phyloP scores from a whole-genome alignment of 2,329 filamentous ascomycete species.

The Arthrobotrys musiformis region DNA sequence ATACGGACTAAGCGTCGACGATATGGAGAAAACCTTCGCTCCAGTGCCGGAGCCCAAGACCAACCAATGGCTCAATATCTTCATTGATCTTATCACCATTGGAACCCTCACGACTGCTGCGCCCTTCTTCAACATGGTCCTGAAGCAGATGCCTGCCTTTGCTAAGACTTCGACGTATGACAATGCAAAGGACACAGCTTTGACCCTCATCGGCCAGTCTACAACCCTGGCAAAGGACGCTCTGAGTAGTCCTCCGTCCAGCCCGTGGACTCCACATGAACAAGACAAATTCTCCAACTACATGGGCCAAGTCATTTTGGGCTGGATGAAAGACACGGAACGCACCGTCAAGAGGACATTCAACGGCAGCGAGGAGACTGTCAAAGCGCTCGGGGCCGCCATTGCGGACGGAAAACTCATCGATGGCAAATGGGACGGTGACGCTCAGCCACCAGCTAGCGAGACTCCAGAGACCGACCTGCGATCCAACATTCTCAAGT shows the following conservation, averaged over 20 bases:
- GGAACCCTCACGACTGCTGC: constrained; percentile 58
- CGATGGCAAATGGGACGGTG: background rate
- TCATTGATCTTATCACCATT: constrained; percentile 61
- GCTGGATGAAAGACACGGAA: constrained; percentile 58
- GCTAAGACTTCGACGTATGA: constrained; percentile 42
- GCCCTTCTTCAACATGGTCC: constrained; percentile 60
- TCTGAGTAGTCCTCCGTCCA: constrained; percentile 23
- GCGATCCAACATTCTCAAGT: background rate
- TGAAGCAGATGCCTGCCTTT: constrained; percentile 58
- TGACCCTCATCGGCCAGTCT: constrained; percentile 59
- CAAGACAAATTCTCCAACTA: constrained; percentile 60
- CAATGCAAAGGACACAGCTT: constrained; percentile 59
- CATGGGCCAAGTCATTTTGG: constrained; percentile 59
- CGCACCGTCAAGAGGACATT: constrained; percentile 57
- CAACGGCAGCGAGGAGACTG: constrained; percentile 56
- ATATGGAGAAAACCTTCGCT: constrained; percentile 60
- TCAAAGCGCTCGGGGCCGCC: constrained; percentile 58
- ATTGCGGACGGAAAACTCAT: constrained; percentile 61
- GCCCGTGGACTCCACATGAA: constrained; percentile 58
- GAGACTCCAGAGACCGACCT: background rate
- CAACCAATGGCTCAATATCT: constrained; percentile 59
- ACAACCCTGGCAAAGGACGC: constrained; percentile 60
- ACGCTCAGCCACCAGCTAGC: background rate
- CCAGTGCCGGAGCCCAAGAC: constrained; percentile 58
- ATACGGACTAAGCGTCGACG: background rate